A percentile compares a stretch with the other conserved stretches of the same genome.
These are phyloP conservation scores for Backusella australiensis DNA, from an alignment of 192 early-diverging fungal species.

Conservation along the genomic window DNA sequence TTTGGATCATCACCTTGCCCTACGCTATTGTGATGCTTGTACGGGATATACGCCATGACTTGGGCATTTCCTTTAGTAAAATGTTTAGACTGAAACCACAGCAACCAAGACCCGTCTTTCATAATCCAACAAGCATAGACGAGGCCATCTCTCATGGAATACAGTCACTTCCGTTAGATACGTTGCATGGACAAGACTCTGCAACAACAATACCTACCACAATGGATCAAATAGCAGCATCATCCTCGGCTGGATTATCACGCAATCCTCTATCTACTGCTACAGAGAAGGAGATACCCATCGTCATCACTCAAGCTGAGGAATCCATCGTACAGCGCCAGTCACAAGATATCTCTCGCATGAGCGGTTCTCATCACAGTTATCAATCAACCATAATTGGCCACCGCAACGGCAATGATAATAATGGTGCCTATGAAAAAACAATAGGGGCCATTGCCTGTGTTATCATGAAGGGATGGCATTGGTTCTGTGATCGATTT, in stretches of 20 bases:
- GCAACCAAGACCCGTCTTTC: not conserved
- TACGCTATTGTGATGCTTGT: conserved; percentile 64
- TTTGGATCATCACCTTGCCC: conserved; percentile 78
- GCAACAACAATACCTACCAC: not conserved
- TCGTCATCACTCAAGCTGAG: not conserved
- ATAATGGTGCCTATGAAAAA: not conserved
- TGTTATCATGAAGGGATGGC: not conserved
- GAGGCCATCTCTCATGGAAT: not conserved
- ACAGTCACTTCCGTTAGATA: not conserved
- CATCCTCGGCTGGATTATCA: not conserved
- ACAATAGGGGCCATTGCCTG: not conserved
- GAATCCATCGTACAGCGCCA: not conserved
- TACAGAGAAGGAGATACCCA: not conserved
- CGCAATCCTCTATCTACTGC: not conserved
- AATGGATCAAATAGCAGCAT: not conserved
- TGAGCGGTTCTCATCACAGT: not conserved
- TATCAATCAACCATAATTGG: not conserved
- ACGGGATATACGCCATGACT: conserved; percentile 58
- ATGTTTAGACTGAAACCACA: not conserved
- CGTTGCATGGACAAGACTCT: not conserved
- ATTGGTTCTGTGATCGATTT: conserved; percentile 23
- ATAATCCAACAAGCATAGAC: not conserved
- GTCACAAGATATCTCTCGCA: not conserved
- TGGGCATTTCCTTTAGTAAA: not conserved
- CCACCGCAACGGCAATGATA: not conserved